Conservation (phyloP, 2,329 filamentous ascomycete genomes). For the Fulvia fulva region DNA sequence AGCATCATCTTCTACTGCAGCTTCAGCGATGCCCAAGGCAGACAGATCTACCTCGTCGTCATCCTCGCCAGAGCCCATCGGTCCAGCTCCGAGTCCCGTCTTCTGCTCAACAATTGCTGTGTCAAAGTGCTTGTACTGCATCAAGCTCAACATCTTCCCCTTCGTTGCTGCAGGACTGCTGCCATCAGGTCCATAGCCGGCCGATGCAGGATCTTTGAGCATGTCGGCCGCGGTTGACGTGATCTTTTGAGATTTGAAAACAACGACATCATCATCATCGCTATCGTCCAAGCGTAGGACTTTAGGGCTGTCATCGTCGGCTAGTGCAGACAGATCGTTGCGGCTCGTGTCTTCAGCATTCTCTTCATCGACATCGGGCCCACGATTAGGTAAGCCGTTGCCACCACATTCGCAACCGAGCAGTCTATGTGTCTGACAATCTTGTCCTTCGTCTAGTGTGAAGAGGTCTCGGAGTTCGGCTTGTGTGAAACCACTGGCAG, state of each 20-base stretch:
- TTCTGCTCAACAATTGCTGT: constrained; percentile 32
- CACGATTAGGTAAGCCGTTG: constrained; percentile 38
- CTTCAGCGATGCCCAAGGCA: constrained; percentile 29
- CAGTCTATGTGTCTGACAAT: constrained; percentile 65
- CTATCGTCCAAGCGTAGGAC: constrained; percentile 25
- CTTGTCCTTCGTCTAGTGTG: constrained; percentile 56
- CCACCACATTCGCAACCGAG: constrained; percentile 61
- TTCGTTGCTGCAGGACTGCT: constrained; percentile 27
- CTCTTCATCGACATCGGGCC: constrained; percentile 23
- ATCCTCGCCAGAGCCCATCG: constrained; percentile 31
- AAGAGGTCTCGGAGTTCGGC: constrained; percentile 67
- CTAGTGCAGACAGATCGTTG: constrained; percentile 26
- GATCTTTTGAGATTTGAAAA: constrained; percentile 25
- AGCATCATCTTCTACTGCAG: constrained; percentile 49
- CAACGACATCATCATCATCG: constrained; percentile 23
- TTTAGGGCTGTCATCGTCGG: constrained; percentile 12
- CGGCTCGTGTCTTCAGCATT: constrained; percentile 11
- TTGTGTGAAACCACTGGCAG: constrained; percentile 58
- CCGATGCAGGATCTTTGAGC: background rate
- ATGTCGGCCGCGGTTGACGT: constrained; percentile 25
- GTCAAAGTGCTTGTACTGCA: constrained; percentile 54
- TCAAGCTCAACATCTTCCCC: constrained; percentile 48
- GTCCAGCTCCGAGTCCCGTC: constrained; percentile 9
- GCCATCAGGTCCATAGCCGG: constrained; percentile 33
- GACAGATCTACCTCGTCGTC: constrained; percentile 27